These are phyloP conservation scores for Amylocystis lapponica DNA, from an alignment of 768 basidiomycete species.

Conservation along the genomic window DNA sequence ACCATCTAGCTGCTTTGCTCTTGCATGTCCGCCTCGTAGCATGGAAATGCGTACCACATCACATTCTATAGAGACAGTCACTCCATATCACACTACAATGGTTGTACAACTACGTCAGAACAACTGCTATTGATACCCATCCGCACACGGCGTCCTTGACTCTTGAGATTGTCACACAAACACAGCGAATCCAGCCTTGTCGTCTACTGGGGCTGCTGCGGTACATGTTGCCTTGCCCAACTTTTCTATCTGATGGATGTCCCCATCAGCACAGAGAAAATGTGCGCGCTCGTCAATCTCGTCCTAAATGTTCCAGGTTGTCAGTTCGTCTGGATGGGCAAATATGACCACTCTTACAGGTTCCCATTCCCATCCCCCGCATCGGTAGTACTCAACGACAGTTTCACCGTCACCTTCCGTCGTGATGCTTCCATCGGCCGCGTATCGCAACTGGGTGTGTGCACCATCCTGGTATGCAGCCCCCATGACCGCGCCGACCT, in stretches of 20 bases:
- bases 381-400: constrained; percentile 76
- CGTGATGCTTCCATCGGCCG: constrained; percentile 32
- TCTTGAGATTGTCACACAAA: constrained; percentile 30
- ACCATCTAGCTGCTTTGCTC: no score
- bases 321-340: no score
- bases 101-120: no score
- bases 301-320: constrained; percentile 41
- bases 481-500: constrained; percentile 46
- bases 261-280: constrained; percentile 76
- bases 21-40: no score
- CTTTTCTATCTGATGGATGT: constrained; percentile 53
- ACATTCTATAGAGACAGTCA: constrained; percentile 1
- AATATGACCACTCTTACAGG: constrained; percentile 48
- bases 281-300: constrained; percentile 55
- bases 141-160: not conserved
- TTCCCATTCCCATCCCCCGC: constrained; percentile 80
- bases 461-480: constrained; percentile 75
- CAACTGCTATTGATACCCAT: not conserved
- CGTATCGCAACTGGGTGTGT: constrained; percentile 62
- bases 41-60: no score
- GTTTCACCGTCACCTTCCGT: constrained; percentile 40
- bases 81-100: constrained; percentile 1
- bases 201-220: constrained; percentile 30
- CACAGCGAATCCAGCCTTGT: constrained; percentile 37
- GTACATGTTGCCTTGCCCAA: constrained; percentile 55